Evolutionary conservation across 805 yeast genomes (phyloP).

Genomic region (Pichia occidentalis): DNA sequence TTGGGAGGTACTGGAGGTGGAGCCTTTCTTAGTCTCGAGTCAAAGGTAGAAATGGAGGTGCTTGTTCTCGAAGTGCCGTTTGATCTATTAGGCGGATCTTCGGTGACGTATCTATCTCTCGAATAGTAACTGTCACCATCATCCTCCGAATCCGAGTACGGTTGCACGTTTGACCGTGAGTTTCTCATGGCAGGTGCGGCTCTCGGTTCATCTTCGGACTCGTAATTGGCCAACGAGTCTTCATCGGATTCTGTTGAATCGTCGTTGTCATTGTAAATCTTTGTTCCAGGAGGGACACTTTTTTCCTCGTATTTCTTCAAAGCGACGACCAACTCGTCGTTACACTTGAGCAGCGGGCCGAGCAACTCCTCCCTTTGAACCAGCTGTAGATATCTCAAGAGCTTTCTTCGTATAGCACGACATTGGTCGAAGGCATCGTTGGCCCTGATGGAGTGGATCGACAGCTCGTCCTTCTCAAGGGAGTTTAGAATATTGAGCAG

Average conservation of each 20-base stretch:
- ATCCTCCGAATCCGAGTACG: too few species aligned
- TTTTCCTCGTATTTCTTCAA: conserved; percentile 61
- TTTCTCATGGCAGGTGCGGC: conserved; percentile 9
- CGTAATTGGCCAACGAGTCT: conserved; percentile 36
- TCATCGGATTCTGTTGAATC: conserved; percentile 36
- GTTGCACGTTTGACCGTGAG: not conserved
- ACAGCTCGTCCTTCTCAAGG: conserved; percentile 40
- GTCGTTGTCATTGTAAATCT: conserved; percentile 32
- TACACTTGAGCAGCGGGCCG: conserved; percentile 83
- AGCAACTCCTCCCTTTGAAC: conserved; percentile 80
- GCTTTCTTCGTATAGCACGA: conserved; percentile 65
- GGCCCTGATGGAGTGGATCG: conserved; percentile 58
- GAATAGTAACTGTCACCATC: conserved; percentile 7
- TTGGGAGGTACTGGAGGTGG: conserved; percentile 29
- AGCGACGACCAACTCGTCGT: conserved; percentile 78
- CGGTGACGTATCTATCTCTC: conserved; percentile 4
- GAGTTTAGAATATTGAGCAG: conserved; percentile 51
- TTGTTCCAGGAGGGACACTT: conserved; percentile 31
- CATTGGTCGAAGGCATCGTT: conserved; percentile 68
- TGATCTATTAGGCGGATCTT: conserved; percentile 1
- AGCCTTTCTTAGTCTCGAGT: conserved; percentile 6
- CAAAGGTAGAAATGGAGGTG: conserved; percentile 3
- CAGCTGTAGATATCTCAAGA: conserved; percentile 74
- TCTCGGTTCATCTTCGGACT: conserved; percentile 24
- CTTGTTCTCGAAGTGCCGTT: not conserved